Base-by-base conservation (phyloP, 139 green algal genomes). In the Pleodorina starrii region DNA sequence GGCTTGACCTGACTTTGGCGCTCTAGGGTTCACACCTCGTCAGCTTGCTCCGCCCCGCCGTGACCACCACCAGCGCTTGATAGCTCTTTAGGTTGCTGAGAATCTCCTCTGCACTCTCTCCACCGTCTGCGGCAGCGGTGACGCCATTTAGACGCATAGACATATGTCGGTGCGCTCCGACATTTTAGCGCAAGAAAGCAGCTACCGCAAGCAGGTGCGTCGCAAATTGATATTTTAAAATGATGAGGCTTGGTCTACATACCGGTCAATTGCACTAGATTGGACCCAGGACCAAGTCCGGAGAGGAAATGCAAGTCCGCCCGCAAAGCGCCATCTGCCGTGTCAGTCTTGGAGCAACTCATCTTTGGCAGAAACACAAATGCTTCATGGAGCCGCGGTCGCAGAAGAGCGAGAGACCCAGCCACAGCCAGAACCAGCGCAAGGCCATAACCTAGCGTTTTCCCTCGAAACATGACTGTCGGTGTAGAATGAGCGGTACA, bases 41-140 rank as follows among this genome's bases (percentile, higher is more conserved):
- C 2, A 54, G 76, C 44, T 19, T 19, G 21, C 66, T 43, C 29
- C 32, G 40, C 1, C 82, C 82, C 4, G 82, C 46, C 11, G 82
- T 80, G 44, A 88, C 46, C n/a, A 88, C 68, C 21, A 88, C 44
- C 43, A 80, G n/a, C 17, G 82, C 82, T 1, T 25, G 44, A 50
- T 71, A 88, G 32, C 35, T 51, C 0, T 17, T 7, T n/a, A 80
- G 60, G 25, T 51, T 38, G 2, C 25, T 1, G 1, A 79, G 44
- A 6, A 88, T 44, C 5, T 88, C 66, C 1, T 19, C 51, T 23
- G 46, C 35, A 19, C 40, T 80, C 32, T 79, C 82, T 0, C 32
- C 9, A 2, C 11, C 42, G n/a, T 59, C 80, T 76, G 59, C 63
- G 35, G 19, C 35, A 66, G 63, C 48, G 48, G 48, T 57, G 48